These are phyloP conservation scores for Rhizopogon parksii DNA, from an alignment of 1,284 basidiomycete species.

Conservation along the genomic window DNA sequence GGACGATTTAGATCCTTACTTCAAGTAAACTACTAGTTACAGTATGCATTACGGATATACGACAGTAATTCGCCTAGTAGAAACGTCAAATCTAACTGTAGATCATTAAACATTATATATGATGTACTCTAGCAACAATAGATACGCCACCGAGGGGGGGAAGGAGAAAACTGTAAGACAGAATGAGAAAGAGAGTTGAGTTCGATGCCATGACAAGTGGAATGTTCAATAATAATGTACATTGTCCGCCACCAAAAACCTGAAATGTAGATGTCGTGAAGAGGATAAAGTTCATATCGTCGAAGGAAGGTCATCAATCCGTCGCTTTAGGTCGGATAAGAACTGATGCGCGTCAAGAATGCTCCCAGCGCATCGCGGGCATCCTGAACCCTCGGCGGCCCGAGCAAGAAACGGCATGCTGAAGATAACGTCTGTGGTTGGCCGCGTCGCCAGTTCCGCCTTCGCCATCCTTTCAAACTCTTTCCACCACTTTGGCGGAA, in stretches of 20 bases:
- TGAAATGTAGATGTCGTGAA: neutral
- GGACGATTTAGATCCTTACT: too few species aligned
- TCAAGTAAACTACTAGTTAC: too few species aligned
- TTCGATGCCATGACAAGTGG: neutral
- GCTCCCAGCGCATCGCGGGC: conserved; percentile 54
- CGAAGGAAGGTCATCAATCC: conserved; percentile 54
- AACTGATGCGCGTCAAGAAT: conserved; percentile 53
- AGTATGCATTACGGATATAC: too few species aligned
- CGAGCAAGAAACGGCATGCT: conserved; percentile 50
- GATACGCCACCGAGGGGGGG: too few species aligned
- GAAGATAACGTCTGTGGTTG: conserved; percentile 56
- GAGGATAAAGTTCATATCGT: conserved; percentile 36
- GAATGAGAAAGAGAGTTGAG: too few species aligned
- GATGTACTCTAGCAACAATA: too few species aligned
- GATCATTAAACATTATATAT: too few species aligned
- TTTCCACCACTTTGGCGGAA: conserved; percentile 61
- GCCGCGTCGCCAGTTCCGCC: conserved; percentile 48
- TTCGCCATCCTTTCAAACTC: conserved; percentile 49
- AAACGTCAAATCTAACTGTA: too few species aligned
- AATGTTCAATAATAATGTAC: neutral
- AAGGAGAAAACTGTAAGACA: too few species aligned
- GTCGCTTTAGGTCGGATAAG: conserved; percentile 44
- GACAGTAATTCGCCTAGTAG: too few species aligned
- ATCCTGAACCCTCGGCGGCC: conserved; percentile 43
- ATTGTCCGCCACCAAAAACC: too few species aligned